A percentile compares a stretch with the other conserved stretches of the same genome.
These are phyloP conservation scores for Darksidea phi DNA, from an alignment of 495 filamentous ascomycete species.

Conservation along the genomic window DNA sequence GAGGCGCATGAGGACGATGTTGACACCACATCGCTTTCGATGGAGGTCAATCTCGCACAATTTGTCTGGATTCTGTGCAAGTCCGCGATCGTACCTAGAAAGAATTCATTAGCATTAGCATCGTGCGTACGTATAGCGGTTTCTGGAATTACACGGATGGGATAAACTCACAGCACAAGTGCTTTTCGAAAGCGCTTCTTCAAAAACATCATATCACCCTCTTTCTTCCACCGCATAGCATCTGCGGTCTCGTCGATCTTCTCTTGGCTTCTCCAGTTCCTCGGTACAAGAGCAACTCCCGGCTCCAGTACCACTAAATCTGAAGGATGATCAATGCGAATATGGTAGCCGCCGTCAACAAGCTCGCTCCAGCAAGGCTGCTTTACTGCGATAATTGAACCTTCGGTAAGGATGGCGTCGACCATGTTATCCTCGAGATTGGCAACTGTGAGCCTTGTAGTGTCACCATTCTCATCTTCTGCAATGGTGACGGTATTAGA, in stretches of 20 bases:
- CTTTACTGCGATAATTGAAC: slow-evolving; percentile 31
- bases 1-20: slow-evolving; percentile 30
- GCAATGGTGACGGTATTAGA: slow-evolving; percentile 21
- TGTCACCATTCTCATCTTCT: slow-evolving; percentile 33
- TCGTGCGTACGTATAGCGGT: too few relatives aligned
- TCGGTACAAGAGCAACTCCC: slow-evolving; percentile 14
- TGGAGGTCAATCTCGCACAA: slow-evolving; percentile 10
- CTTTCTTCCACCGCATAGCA: slow-evolving; percentile 30
- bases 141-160: too few relatives aligned
- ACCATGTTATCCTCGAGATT: slow-evolving; percentile 30
- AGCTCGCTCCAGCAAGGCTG: slow-evolving; percentile 31
- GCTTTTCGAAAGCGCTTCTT: slow-evolving; percentile 28
- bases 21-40: slow-evolving; percentile 28
- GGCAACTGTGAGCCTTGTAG: slow-evolving; percentile 23
- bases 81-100: slow-evolving; percentile 23
- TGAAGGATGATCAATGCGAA: slow-evolving; percentile 37
- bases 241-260: slow-evolving; percentile 6
- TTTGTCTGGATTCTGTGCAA: neutral
- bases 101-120: neutral
- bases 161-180: slow-evolving; percentile 20
- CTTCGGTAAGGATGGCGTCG: slow-evolving; percentile 17
- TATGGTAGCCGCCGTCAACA: slow-evolving; percentile 26
- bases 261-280: neutral
- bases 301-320: slow-evolving; percentile 23
- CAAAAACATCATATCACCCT: slow-evolving; percentile 31